phyloP scores from a whole-genome alignment of 1,284 basidiomycete species.

The Porogramme epimiltina region DNA sequence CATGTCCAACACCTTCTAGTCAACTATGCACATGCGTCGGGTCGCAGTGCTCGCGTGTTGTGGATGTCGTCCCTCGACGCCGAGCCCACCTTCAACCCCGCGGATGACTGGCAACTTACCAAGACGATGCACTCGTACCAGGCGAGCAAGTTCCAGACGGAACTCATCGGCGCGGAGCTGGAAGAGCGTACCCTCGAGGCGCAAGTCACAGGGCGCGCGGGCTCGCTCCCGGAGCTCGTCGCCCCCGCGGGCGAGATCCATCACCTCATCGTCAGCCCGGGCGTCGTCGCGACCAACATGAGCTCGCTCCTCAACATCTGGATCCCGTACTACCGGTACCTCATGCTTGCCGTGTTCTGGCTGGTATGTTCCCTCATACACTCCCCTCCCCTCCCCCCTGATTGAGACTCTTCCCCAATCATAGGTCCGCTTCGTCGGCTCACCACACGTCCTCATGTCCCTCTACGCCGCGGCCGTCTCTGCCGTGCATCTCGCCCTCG shows the following conservation, averaged over 20 bases:
- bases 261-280: conserved; percentile 76
- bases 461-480: conserved; percentile 67
- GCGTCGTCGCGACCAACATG: conserved; percentile 66
- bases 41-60: conserved; percentile 58
- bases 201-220: conserved; percentile 1
- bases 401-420: background rate
- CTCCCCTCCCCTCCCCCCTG: background rate
- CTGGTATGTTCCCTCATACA: conserved; percentile 54
- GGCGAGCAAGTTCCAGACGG: conserved; percentile 79
- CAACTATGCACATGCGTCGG: conserved; percentile 32
- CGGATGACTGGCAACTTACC: conserved; percentile 81
- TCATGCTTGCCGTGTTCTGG: conserved; percentile 68
- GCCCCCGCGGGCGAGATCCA: conserved; percentile 38
- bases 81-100: conserved; percentile 53
- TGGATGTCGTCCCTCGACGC: conserved; percentile 84
- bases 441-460: conserved; percentile 60
- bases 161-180: conserved; percentile 66
- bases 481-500: conserved; percentile 62
- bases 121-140: conserved; percentile 69
- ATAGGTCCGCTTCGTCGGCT: conserved; percentile 67
- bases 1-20: conserved; percentile 53
- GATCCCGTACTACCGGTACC: conserved; percentile 24
- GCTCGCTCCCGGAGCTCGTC: conserved; percentile 3
- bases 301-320: conserved; percentile 21
- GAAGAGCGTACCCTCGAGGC: conserved; percentile 43